These are phyloP conservation scores for Anisodus tanguticus DNA, from an alignment of 257 asterid species.

Conservation along the genomic window DNA sequence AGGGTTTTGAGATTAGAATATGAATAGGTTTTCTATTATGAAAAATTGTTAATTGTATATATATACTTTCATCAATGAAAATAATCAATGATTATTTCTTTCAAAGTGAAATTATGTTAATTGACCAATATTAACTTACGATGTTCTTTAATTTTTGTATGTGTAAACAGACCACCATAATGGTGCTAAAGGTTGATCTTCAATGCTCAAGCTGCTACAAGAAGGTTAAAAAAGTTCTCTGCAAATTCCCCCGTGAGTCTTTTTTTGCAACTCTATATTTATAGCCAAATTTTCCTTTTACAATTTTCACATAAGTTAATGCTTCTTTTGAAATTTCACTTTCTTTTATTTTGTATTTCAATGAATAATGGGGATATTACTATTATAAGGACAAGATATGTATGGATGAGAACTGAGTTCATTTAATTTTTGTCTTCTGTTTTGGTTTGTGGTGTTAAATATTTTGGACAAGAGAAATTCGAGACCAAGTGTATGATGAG, in stretches of 20 bases:
- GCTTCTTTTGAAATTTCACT: neutral
- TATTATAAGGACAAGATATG: neutral
- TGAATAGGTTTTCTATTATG: too few species aligned
- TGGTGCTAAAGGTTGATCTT: conserved; percentile 82
- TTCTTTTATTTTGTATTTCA: neutral
- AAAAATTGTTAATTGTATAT: too few species aligned
- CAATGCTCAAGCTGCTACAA: conserved; percentile 87
- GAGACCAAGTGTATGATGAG: conserved; percentile 72
- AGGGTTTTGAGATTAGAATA: too few species aligned
- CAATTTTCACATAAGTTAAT: neutral
- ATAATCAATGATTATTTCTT: too few species aligned
- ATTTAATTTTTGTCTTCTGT: neutral
- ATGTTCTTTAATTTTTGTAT: too few species aligned
- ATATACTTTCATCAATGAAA: too few species aligned
- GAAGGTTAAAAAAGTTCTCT: conserved; percentile 76
- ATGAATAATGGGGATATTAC: neutral
- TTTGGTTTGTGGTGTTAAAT: neutral
- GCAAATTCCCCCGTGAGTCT: conserved; percentile 82
- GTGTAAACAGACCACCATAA: conserved; percentile 54
- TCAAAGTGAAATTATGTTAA: too few species aligned
- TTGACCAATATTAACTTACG: neutral
- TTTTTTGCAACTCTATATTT: conserved; percentile 11
- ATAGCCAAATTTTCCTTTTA: neutral
- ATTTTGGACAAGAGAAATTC: conserved; percentile 61
- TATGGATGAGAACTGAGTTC: conserved; percentile 3